Conservation (phyloP, 805 yeast genomes). For the Spathaspora sp. region DNA sequence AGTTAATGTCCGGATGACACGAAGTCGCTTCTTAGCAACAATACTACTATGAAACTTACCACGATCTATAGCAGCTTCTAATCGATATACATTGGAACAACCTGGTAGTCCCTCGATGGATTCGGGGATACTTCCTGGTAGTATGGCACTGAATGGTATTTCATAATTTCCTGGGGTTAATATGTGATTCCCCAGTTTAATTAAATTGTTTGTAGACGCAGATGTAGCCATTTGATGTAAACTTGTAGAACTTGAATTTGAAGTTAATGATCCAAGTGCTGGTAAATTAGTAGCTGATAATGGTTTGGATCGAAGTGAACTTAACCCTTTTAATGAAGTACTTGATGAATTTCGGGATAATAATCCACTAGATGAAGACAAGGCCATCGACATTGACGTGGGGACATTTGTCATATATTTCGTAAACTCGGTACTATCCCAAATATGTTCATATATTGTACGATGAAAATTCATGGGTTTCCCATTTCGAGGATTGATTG, state of each 20-base stretch:
- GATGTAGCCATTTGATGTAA: slow-evolving; percentile 9
- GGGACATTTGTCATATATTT: slow-evolving; percentile 28
- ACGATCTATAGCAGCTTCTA: slow-evolving; percentile 79
- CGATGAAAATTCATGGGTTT: slow-evolving; percentile 54
- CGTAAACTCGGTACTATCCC: slow-evolving; percentile 67
- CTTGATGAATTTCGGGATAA: slow-evolving; percentile 40
- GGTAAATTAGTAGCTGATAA: slow-evolving; percentile 12
- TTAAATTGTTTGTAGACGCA: slow-evolving; percentile 9
- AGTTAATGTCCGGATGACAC: slow-evolving; percentile 82
- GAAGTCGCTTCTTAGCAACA: slow-evolving; percentile 63
- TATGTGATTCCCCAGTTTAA: slow-evolving; percentile 24
- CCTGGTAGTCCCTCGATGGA: slow-evolving; percentile 88
- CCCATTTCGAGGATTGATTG: slow-evolving; percentile 21
- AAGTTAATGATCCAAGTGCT: slow-evolving; percentile 1
- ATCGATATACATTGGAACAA: slow-evolving; percentile 64
- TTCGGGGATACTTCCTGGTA: slow-evolving; percentile 85
- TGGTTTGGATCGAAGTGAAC: neutral
- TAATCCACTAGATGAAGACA: slow-evolving; percentile 15
- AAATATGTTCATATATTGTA: slow-evolving; percentile 67
- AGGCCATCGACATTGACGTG: slow-evolving; percentile 6
- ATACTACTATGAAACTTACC: slow-evolving; percentile 71
- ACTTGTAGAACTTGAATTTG: slow-evolving; percentile 4
- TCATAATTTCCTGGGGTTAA: slow-evolving; percentile 79
- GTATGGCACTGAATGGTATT: slow-evolving; percentile 78
- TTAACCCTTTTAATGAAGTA: slow-evolving; percentile 32